These are phyloP conservation scores for Chamaenerion angustifolium DNA, from an alignment of 345 rosid species.

Conservation along the genomic window DNA sequence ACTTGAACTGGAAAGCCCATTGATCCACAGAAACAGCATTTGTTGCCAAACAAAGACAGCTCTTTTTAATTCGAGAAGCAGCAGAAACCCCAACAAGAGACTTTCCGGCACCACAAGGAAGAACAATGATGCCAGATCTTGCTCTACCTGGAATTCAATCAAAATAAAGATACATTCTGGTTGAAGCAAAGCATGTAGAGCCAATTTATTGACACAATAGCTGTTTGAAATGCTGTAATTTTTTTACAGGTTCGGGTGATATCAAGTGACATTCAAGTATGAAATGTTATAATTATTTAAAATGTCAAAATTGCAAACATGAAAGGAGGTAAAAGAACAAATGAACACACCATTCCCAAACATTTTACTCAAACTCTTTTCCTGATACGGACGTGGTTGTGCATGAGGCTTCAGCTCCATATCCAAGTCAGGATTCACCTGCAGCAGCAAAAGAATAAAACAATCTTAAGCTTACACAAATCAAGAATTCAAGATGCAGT, in stretches of 20 bases:
- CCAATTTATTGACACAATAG: background rate
- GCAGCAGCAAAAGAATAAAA: conserved; percentile 10
- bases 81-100: conserved; percentile 96
- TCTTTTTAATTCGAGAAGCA: conserved; percentile 77
- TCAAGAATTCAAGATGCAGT: conserved; percentile 1
- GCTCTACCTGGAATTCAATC: conserved; percentile 60
- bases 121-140: conserved; percentile 91
- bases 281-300: too few relatives aligned
- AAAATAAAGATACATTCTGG: background rate
- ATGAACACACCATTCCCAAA: conserved; percentile 74
- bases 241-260: too few relatives aligned
- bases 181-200: background rate
- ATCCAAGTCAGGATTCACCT: conserved; percentile 92
- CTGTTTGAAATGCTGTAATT: background rate
- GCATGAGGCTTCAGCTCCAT: conserved; percentile 90
- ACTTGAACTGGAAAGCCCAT: conserved; percentile 88
- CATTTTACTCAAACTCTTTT: conserved; percentile 96
- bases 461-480: background rate
- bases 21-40: conserved; percentile 99
- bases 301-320: conserved; percentile 1
- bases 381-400: conserved; percentile 95
- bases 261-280: too few relatives aligned
- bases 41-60: conserved; percentile 95
- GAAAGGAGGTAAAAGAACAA: background rate
- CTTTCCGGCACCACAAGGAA: conserved; percentile 99